Conservation (phyloP, 2,329 filamentous ascomycete species). For the Pyricularia grisea region DNA sequence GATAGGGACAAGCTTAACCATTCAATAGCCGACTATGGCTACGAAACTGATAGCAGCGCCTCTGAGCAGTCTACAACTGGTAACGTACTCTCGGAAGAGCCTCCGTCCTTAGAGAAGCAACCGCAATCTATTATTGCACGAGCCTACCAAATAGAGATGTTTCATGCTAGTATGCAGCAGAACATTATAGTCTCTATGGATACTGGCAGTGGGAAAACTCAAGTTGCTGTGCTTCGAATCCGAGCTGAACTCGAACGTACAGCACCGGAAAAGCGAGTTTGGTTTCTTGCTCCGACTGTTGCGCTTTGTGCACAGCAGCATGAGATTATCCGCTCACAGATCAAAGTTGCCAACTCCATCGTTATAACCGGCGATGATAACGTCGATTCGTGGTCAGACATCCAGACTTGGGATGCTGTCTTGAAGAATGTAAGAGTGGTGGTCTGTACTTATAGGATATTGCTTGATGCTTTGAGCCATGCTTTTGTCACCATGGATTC, state of each 20-base stretch:
- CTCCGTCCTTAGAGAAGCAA: not conserved
- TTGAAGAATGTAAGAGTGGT: constrained; percentile 60
- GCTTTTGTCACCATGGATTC: constrained; percentile 58
- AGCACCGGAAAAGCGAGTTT: constrained; percentile 49
- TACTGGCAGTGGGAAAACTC: constrained; percentile 71
- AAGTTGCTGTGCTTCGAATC: constrained; percentile 62
- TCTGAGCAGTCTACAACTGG: not conserved
- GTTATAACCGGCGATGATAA: constrained; percentile 59
- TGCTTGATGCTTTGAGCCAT: constrained; percentile 65
- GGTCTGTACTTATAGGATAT: constrained; percentile 66
- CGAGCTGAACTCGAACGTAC: constrained; percentile 50
- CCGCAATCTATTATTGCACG: constrained; percentile 22
- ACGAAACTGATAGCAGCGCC: not conserved
- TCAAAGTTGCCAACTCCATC: constrained; percentile 48
- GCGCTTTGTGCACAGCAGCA: constrained; percentile 59
- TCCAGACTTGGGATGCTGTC: constrained; percentile 47
- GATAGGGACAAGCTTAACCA: not conserved
- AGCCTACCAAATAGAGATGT: constrained; percentile 69
- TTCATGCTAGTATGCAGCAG: constrained; percentile 54
- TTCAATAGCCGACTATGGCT: not conserved
- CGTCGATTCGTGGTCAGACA: constrained; percentile 63
- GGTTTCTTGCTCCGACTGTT: constrained; percentile 67
- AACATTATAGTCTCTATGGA: constrained; percentile 75
- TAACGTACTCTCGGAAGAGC: not conserved
- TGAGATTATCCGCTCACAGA: constrained; percentile 47